These are phyloP conservation scores for Kwoniella pini DNA, from an alignment of 768 basidiomycete genomes.

Conservation along the genomic window DNA sequence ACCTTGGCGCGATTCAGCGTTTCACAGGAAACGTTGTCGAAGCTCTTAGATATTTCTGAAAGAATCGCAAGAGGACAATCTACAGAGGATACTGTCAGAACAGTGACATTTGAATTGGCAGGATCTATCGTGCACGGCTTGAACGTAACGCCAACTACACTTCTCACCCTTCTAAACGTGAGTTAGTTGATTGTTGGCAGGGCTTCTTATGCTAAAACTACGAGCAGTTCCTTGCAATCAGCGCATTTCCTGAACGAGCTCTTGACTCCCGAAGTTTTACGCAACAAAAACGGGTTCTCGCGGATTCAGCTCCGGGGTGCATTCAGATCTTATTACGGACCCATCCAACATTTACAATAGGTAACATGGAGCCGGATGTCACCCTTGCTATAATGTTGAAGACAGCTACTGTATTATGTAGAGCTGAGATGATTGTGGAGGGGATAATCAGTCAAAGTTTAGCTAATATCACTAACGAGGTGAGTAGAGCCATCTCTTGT, in stretches of 20 bases:
- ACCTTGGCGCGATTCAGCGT: slow-evolving; percentile 33
- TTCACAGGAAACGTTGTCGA: background rate
- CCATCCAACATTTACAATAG: slow-evolving; percentile 17
- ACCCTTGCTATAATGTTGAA: slow-evolving; percentile 3
- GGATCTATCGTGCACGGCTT: slow-evolving; percentile 26
- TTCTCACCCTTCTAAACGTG: slow-evolving; percentile 27
- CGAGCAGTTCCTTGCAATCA: slow-evolving; percentile 15
- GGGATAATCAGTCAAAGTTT: slow-evolving; percentile 22
- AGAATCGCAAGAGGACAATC: slow-evolving; percentile 1
- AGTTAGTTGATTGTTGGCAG: slow-evolving; percentile 1
- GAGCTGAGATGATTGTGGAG: slow-evolving; percentile 19
- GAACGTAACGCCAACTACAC: slow-evolving; percentile 20
- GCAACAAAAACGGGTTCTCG: slow-evolving; percentile 11
- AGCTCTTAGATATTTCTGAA: slow-evolving; percentile 18
- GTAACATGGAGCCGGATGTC: slow-evolving; percentile 14
- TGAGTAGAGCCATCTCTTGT: no score
- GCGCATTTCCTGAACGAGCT: slow-evolving; percentile 8
- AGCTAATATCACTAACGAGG: slow-evolving; percentile 14
- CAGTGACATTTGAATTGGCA: slow-evolving; percentile 27
- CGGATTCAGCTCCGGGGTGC: slow-evolving; percentile 26
- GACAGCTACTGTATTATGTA: slow-evolving; percentile 26
- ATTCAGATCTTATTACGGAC: slow-evolving; percentile 25
- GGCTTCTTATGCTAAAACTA: background rate
- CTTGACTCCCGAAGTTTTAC: background rate
- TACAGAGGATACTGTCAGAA: slow-evolving; percentile 29